These are phyloP conservation scores for Stenocarpella maydis DNA, from an alignment of 2,329 filamentous ascomycete genomes.

Conservation along the genomic window DNA sequence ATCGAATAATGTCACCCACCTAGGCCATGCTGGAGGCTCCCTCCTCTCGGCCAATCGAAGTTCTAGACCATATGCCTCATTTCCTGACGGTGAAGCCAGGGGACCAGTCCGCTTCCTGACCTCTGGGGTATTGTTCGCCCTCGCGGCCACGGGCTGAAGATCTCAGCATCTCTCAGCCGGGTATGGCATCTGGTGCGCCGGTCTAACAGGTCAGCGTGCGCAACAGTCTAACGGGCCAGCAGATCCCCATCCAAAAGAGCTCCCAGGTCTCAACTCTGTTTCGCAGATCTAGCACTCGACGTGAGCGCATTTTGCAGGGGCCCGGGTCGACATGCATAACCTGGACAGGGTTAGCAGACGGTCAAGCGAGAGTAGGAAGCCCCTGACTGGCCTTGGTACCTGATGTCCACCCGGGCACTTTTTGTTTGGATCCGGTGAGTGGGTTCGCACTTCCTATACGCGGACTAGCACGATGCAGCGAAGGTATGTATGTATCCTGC, in stretches of 20 bases:
- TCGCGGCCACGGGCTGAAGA: background rate
- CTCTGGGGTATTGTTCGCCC: background rate
- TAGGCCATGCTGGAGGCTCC: background rate
- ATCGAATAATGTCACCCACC: slow-evolving; percentile 19
- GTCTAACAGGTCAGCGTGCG: background rate
- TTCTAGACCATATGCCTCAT: slow-evolving; percentile 3
- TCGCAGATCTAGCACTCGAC: slow-evolving; percentile 21
- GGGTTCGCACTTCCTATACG: slow-evolving; percentile 1
- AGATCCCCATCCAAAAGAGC: slow-evolving; percentile 9
- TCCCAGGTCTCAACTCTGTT: slow-evolving; percentile 27
- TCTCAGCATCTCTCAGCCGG: background rate
- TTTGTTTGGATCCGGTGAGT: background rate
- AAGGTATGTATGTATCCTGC: background rate
- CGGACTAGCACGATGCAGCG: background rate
- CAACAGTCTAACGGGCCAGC: background rate
- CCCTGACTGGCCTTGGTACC: slow-evolving; percentile 16
- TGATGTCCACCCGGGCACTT: background rate
- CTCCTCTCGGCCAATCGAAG: background rate
- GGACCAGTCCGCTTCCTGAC: background rate
- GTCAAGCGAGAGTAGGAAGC: background rate
- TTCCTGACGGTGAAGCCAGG: background rate
- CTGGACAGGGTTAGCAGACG: background rate
- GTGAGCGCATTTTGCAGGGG: slow-evolving; percentile 16
- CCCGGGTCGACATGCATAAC: slow-evolving; percentile 11
- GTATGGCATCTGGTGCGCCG: background rate